Percentiles rank a stretch among this genome's conserved stretches.
Conservation (phyloP, 2,329 filamentous ascomycete species). For the Fusarium devonianum region DNA sequence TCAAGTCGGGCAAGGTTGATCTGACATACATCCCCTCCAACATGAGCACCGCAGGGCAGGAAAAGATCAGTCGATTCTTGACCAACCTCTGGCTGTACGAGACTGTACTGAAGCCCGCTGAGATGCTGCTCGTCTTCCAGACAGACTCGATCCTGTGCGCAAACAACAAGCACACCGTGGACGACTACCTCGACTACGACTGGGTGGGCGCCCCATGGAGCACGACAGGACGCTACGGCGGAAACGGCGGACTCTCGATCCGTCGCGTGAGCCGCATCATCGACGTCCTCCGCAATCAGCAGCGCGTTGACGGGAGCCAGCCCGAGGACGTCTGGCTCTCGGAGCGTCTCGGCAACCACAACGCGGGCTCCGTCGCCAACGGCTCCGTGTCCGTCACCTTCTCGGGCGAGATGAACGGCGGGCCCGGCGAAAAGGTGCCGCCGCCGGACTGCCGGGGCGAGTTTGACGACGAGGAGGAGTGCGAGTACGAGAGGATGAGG, state of each 20-base stretch:
- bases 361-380: constrained; percentile 57
- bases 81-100: constrained; percentile 63
- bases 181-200: constrained; percentile 60
- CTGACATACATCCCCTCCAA: constrained; percentile 60
- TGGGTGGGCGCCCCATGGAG: constrained; percentile 63
- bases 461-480: neutral
- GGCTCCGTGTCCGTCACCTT: constrained; percentile 58
- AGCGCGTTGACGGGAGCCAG: constrained; percentile 53
- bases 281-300: constrained; percentile 58
- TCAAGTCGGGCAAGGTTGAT: constrained; percentile 56
- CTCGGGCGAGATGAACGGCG: constrained; percentile 57
- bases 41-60: constrained; percentile 58
- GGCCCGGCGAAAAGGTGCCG: constrained; percentile 31
- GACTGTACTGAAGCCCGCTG: constrained; percentile 55
- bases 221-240: constrained; percentile 52
- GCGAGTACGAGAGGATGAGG: neutral
- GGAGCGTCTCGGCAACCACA: constrained; percentile 58
- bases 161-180: constrained; percentile 55
- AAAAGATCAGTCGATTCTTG: constrained; percentile 61
- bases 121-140: constrained; percentile 63
- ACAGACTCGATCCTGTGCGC: constrained; percentile 64
- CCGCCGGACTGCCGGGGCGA: neutral
- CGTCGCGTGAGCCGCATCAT: constrained; percentile 61
- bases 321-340: constrained; percentile 66
- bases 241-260: constrained; percentile 62